Evolutionary conservation across 192 early-diverging fungal species (phyloP).

Genomic region (Rhizophlyctis rosea): DNA sequence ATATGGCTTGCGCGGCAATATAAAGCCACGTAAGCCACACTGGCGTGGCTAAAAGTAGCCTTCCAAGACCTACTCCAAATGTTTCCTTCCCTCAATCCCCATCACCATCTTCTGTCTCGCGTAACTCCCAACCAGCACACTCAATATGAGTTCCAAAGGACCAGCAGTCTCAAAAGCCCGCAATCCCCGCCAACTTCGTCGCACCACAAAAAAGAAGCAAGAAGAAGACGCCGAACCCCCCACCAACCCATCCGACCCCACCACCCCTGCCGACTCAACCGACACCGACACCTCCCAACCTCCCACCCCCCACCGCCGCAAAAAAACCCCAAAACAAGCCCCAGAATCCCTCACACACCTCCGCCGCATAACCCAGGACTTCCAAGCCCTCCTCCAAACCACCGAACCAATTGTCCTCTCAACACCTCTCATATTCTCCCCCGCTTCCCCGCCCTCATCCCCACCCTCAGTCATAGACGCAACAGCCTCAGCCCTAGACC

Average conservation of each 20-base stretch:
- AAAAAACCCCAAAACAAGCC: background rate
- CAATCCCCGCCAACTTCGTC: background rate
- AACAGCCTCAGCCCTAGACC: too few relatives aligned
- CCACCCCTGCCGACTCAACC: too few relatives aligned
- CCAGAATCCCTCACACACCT: background rate
- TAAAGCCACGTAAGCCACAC: too few relatives aligned
- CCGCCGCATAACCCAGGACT: background rate
- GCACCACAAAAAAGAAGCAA: too few relatives aligned
- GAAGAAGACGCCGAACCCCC: too few relatives aligned
- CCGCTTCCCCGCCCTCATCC: background rate
- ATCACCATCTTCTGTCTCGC: too few relatives aligned
- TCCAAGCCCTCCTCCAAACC: background rate
- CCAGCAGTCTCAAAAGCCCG: background rate
- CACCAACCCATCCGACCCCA: too few relatives aligned
- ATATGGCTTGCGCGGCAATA: too few relatives aligned
- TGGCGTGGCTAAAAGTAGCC: too few relatives aligned
- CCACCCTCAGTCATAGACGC: too few relatives aligned
- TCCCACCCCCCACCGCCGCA: background rate
- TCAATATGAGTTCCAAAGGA: background rate
- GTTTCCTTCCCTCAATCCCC: background rate
- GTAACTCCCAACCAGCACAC: background rate
- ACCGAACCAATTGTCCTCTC: background rate
- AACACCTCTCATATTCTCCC: background rate
- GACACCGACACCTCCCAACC: constrained; percentile 1
- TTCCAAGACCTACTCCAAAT: background rate